Base-by-base conservation (phyloP, 306 rosid species). In the Malus asiatica region DNA sequence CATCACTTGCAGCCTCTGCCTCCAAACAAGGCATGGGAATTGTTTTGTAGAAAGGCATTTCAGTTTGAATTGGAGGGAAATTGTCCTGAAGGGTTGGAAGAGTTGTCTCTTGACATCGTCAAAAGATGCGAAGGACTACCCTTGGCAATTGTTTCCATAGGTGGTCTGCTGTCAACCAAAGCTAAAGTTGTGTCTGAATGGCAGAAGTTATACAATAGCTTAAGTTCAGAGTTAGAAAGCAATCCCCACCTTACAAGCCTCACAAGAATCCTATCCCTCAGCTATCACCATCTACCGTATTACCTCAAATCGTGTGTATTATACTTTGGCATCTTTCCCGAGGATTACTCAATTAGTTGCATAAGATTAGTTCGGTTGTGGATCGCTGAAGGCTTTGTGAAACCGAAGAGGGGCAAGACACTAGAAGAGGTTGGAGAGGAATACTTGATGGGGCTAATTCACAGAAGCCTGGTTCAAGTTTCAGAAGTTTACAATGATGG, bases 381-480 rank as follows among this genome's bases (percentile, higher is more conserved):
- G 81, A 76, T 81, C 4, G 84, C 77, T 15, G 78, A 66, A 32
- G 65, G 78, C 16, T 66, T 81, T 57, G 72, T 76, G 5, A 69
- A 71, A 64, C 5, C 14, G 8, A 29, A 30, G n/a, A 23, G 3
- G 18, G 71, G 19, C 1, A 75, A 71, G 64, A 71, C 77, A 23
- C 11, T 35, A 18, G 77, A 78, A 38, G 33, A 63, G n/a, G 72
- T 71, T 38, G 82, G 72, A 22, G 23, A 71, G 60, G 76, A 64
- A 63, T 30, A 29, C 7, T 33, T 78, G 48, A 35, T 2, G 46
- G 77, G 33, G 35, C 32, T 78, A 5, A 71, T 62, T 4, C 59
- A 71, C 13, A 63, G 81, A 71, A 35, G 70, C 11, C 64, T 72
- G 6, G 44, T 71, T 78, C 58, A 62, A 78, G 77, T 51, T 1